Conservation (phyloP, 257 asterid genomes). For the Rubia yunnanensis region DNA sequence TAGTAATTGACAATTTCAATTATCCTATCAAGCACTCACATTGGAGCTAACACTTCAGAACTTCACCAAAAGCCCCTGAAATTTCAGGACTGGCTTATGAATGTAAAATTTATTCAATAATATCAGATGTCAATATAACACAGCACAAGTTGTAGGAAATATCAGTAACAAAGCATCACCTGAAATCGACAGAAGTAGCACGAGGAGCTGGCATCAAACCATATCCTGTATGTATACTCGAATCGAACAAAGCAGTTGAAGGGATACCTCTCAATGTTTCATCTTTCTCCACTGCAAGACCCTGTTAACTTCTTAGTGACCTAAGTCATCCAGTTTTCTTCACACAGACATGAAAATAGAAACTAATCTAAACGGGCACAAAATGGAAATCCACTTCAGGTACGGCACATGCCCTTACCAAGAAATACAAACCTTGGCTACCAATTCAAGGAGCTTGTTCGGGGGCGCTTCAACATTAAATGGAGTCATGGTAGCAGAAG, state of each 20-base stretch:
- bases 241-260: constrained; percentile 37
- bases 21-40: background rate
- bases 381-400: background rate
- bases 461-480: constrained; percentile 66
- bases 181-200: constrained; percentile 57
- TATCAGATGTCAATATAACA: background rate
- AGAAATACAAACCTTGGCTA: constrained; percentile 58
- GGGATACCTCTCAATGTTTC: constrained; percentile 51
- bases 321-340: constrained; percentile 9
- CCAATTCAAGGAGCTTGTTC: constrained; percentile 71
- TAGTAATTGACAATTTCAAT: background rate
- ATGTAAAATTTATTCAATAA: background rate
- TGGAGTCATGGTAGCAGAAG: constrained; percentile 83
- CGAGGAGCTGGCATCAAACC: constrained; percentile 56
- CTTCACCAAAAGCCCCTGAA: too few relatives aligned
- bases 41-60: background rate
- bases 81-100: too few relatives aligned
- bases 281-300: constrained; percentile 86
- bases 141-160: background rate
- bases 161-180: constrained; percentile 29
- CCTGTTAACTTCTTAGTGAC: constrained; percentile 53
- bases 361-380: background rate
- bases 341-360: background rate
- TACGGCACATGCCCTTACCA: constrained; percentile 2
- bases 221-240: constrained; percentile 51